Base-by-base conservation (phyloP, 192 early-diverging fungal genomes). In the Podila horticola region DNA sequence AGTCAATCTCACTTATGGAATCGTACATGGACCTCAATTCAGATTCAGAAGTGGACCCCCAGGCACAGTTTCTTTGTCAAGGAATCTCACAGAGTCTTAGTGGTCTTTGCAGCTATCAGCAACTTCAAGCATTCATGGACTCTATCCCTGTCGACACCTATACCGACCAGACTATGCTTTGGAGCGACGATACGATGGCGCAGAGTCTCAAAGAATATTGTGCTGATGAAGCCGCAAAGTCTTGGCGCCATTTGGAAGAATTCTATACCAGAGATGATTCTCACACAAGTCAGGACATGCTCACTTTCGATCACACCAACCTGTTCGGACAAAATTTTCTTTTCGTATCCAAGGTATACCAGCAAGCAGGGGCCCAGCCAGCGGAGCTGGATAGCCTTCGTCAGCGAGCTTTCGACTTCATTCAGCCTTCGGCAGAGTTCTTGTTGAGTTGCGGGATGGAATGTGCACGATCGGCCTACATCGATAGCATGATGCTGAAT, bases 401-500 rank as follows among this genome's bases (percentile, higher is more conserved):
- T 13, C 71, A 69, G 15, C 51, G 64, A 24, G 66, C 77, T 2
- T 34, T 72, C 22, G 24, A 31, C 6, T 61, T 60, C 5, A 66
- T 50, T 30, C 70, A 64, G 6, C 66, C 66, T 10, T 33, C 62
- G 4, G 59, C 77, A 55, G 77, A 81, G 63, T 73, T 73, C 41
- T 28, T 68, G 26, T 29, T 71, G 7, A 51, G 29, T n/a, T 69
- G 67, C 12, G 71, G 77, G 1, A 24, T 81, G 19, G 48, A 49
- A 3, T 61, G 64, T 24, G 66, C 77, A 13, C 66, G 67, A 30
- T 55, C 55, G 11, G 58, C 22, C 0, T 55, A 68, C 13, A n/a
- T 81, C 48, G 77, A 81, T 7, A 34, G 65, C 31, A 60, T 73
- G 71, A 73, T 81, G 77, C 62, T 81, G 31, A 81, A 81, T n/a